Base-by-base conservation (phyloP, 2,329 filamentous ascomycete genomes). In the Penicillium griseofulvum region DNA sequence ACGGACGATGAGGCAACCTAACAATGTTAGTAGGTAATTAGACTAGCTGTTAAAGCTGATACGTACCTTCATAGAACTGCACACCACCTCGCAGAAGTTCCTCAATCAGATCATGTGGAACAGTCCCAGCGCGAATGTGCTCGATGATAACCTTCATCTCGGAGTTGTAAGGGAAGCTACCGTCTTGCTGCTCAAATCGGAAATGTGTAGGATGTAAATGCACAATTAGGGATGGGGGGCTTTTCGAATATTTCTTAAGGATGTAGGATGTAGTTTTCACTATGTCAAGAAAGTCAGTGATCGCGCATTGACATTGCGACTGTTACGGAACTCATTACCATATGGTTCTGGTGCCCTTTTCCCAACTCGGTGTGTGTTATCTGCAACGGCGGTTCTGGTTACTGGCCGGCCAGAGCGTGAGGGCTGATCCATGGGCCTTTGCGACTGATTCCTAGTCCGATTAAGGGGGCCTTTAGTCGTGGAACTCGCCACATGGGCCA, bases 101-200 rank as follows among this genome's bases (percentile, higher is more conserved):
- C 45, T 88, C 85, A 11, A 97, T 77, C 70, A 97, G 85, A 64
- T 97, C 91, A 73, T 97, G 91, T 1, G 94, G 94, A 34, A 99
- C 80, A 0, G 90, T 96, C 54, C 88, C 84, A 39, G 78, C 79
- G 61, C 83, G 83, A 43, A 97, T 74, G 71, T 96, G 91, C 62
- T 95, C 86, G 36, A 97, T 79, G 47, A 90, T 79, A 63, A 90
- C 75, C 65, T 83, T 86, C 92, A 97, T 97, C 24, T 94, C 91
- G 19, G 91, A 96, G 66, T 90, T 90, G 74, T 97, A 97, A 5
- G 85, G 83, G 66, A 96, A 97, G 69, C 89, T 93, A 68, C 92
- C 90, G 72, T 96, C 91, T 74, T 97, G 93, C 66, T 91, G 86
- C 65, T 97, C 93, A 75, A 99, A 96, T 55, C 89, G 86, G 70